Base-by-base conservation (phyloP, 192 early-diverging fungal species). In the Backusella parvicylindrica region DNA sequence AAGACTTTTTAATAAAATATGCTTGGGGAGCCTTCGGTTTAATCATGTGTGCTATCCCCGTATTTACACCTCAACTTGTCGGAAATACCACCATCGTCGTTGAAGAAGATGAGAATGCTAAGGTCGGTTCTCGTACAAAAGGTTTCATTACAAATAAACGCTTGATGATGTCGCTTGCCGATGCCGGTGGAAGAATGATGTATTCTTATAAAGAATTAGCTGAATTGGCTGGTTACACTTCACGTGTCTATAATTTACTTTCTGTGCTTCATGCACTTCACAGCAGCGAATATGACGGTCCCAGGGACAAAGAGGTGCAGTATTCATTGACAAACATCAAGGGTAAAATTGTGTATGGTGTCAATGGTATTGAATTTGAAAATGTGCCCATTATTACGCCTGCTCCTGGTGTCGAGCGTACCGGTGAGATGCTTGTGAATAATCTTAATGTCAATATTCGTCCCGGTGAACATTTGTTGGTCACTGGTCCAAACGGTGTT, bases 1-100 rank as follows among this genome's bases (percentile, higher is more conserved):
- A 87, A 80, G 97, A 98, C 77, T 96, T 97, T 84, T 85, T 98
- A 28, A 95, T 99, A 84, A 99, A 99, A 82, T 99, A 99, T 84
- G 90, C 86, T 7, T 99, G 97, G 97, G 92, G 92, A 38, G 96
- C 97, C 38, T 87, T 95, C 70, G 97, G 97, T 23, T 86, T 96
- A 53, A 79, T 92, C 47, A 88, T 93, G 68, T 92, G 93, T 70
- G 88, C 92, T 49, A 84, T 97, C 66, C 97, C 97, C 1, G 95
- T 97, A 49, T 97, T 99, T 78, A 88, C 92, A 72, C 87, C 87
- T 28, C 85, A 84, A 1, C 78, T 84, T 21, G 85, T 85, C 30
- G 89, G 85, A 12, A 6, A 7, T n/a, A n/a, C n/a, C n/a, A n/a
- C n/a, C n/a, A n/a, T n/a, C 15, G 13, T 12, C 11, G 6, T 16